Evolutionary conservation across 2,329 filamentous ascomycete species (phyloP), one percentile per base, ranked within the genome.

Genomic region (Pseudohalonectria lignicola): DNA sequence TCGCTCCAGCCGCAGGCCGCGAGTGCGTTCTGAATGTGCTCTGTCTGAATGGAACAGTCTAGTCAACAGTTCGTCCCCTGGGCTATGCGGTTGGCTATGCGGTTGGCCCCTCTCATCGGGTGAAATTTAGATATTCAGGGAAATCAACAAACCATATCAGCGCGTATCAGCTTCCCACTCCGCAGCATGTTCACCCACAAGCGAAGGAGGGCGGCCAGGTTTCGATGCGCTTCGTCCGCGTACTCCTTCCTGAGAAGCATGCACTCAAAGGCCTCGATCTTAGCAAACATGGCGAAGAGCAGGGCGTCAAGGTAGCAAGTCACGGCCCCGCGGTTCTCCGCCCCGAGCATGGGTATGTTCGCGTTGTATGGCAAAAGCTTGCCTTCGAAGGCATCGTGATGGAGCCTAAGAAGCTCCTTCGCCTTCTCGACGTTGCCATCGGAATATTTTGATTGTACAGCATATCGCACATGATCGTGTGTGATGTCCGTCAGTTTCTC

Each of bases 291-390:
- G 56, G 90, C 83, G 55, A 95, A 96, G 2, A 98, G 71, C 17
- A 96, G 64, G 1, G 90, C 74, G 56, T 96, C 92, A 13, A 96
- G 67, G 55, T 93, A 96, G 63, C 92, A 98, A n/a, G 90, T 96
- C 26, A 94, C 86, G 34, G 75, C 76, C 32, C 81, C 72, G 34
- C 87, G 72, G 53, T 98, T 98, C 49, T 86, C 82, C 11, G 92
- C 90, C 6, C 92, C 92, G 4, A 86, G 63, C 64, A 96, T 78
- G 40, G 73, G 72, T 7, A 82, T 69, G 38, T 71, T 69, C 8
- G 86, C 76, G 39, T 86, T 71, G 61, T 86, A 94, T 13, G 77
- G 74, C 44, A 78, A 69, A 46, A 96, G 73, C 30, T 85, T 75
- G 13, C 90, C 88, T 21, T 86, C 76, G 29, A 86, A 79, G 0